Conservation (phyloP, 208 protist species). For the Leishmania arabica region DNA sequence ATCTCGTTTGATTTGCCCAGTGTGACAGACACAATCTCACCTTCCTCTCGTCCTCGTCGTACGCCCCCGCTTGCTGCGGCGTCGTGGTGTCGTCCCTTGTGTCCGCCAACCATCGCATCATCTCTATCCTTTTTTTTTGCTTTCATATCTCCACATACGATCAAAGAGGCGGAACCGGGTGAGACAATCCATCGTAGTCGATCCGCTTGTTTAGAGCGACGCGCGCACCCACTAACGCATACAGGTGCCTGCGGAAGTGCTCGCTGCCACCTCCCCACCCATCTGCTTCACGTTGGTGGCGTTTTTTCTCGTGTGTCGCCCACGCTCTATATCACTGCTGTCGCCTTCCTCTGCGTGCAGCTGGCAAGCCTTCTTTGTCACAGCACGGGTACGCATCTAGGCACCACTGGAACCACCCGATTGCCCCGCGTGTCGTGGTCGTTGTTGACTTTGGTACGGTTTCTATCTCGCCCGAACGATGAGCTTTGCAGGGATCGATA, state of each 20-base stretch:
- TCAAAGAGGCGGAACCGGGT: not conserved
- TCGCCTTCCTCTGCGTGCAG: not conserved
- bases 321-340: not conserved
- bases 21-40: not conserved
- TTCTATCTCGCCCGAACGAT: constrained; percentile 3
- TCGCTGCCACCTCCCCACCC: not conserved
- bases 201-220: not conserved
- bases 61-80: not conserved
- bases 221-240: not conserved
- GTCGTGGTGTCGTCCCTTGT: not conserved
- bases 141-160: not conserved
- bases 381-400: not conserved
- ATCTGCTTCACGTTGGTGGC: not conserved
- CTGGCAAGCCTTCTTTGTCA: not conserved
- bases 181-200: not conserved
- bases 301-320: not conserved
- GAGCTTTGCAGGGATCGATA: constrained; percentile 28
- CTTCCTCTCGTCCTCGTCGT: not conserved
- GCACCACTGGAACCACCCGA: not conserved
- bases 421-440: not conserved
- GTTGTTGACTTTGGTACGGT: not conserved
- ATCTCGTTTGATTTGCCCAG: too few relatives aligned
- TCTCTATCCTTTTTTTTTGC: not conserved
- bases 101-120: not conserved
- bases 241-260: not conserved